These are phyloP conservation scores for Phalaenopsis aphrodite DNA, from an alignment of 106 monocot species.

Conservation along the genomic window DNA sequence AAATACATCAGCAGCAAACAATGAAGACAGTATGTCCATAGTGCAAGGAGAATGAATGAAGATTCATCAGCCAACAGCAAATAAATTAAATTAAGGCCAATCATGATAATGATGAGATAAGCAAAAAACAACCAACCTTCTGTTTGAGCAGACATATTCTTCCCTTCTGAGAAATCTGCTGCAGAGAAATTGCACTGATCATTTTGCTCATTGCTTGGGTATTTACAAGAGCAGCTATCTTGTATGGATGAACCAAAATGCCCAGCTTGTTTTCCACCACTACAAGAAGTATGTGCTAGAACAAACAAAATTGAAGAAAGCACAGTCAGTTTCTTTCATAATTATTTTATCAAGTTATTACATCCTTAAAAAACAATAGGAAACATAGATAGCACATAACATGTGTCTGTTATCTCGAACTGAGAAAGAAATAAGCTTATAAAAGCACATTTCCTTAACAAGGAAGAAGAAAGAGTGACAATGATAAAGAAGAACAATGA, in stretches of 20 bases:
- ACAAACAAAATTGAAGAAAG: not conserved
- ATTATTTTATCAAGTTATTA: not conserved
- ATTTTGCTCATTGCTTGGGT: slow-evolving; percentile 1
- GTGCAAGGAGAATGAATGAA: no score
- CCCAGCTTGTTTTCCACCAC: not conserved
- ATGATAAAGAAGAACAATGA: not conserved
- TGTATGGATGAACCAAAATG: not conserved
- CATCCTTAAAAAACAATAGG: not conserved
- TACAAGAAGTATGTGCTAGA: not conserved
- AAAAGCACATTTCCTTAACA: no score
- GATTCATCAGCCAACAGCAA: no score
- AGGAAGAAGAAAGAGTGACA: not conserved
- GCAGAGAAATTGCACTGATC: not conserved
- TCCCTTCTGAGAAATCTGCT: not conserved
- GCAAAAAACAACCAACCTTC: not conserved
- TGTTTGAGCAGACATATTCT: not conserved
- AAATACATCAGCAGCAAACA: no score
- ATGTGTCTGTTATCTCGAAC: not conserved
- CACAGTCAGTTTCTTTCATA: not conserved
- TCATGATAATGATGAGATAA: not conserved
- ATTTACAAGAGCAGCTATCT: not conserved
- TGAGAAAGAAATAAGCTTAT: no score
- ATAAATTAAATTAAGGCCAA: not conserved
- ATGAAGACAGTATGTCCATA: no score
- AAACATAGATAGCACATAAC: not conserved